These are phyloP conservation scores for Chondrus crispus DNA, from an alignment of 23 red algal genomes.

Conservation along the genomic window DNA sequence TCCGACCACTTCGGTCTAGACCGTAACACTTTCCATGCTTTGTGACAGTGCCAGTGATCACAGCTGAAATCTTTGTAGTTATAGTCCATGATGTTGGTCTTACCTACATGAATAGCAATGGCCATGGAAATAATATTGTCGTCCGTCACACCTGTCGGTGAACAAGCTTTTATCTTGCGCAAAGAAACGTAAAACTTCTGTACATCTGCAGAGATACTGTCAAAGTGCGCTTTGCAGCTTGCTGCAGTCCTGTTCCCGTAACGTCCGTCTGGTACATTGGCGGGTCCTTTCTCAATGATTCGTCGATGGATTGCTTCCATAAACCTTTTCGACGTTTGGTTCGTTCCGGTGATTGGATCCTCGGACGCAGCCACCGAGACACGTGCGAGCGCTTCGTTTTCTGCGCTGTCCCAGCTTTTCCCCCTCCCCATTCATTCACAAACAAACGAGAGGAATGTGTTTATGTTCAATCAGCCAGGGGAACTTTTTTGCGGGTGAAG, in stretches of 20 bases:
- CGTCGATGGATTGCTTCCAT: neutral
- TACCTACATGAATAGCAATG: neutral
- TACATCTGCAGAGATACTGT: neutral
- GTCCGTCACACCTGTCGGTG: neutral
- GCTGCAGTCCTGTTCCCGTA: neutral
- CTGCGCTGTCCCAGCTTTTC: neutral
- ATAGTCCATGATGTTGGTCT: neutral
- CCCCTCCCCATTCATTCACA: neutral
- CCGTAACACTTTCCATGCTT: neutral
- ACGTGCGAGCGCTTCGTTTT: neutral
- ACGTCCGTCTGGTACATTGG: neutral
- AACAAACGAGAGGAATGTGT: neutral
- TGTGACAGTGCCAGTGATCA: no score
- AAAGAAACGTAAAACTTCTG: conserved; percentile 16
- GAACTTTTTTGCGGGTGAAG: neutral
- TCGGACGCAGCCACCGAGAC: neutral
- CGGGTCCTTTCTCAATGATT: neutral
- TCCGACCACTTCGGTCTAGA: neutral
- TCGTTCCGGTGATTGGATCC: neutral
- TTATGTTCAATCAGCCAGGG: neutral
- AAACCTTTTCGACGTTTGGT: neutral
- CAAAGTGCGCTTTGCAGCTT: neutral
- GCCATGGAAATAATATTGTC: conserved; percentile 1
- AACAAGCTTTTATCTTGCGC: neutral
- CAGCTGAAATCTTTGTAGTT: neutral